Evolutionary conservation across 2,329 filamentous ascomycete species (phyloP).

Genomic region (Cordyceps javanica): DNA sequence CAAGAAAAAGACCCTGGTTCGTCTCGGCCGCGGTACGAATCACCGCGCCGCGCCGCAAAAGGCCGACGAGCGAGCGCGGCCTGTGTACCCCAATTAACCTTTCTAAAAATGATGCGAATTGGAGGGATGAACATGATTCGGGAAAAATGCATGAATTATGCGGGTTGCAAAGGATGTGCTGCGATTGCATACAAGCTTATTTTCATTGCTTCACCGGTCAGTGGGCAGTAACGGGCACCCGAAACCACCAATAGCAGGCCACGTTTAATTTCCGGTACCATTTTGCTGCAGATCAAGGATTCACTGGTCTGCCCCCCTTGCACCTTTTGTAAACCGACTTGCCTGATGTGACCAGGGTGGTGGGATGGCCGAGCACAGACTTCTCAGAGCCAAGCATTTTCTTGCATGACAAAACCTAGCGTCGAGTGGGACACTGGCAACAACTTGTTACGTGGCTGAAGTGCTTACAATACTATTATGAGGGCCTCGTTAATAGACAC

Average conservation of each 20-base stretch:
- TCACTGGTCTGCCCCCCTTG: not conserved
- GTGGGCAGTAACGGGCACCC: not conserved
- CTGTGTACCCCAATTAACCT: too few species aligned
- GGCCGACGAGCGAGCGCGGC: too few species aligned
- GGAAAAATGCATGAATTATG: not conserved
- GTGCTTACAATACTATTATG: not conserved
- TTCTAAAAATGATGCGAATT: too few species aligned
- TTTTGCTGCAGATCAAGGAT: not conserved
- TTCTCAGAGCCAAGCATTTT: not conserved
- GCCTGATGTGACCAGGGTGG: not conserved
- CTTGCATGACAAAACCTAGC: not conserved
- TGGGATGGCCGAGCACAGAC: conserved; percentile 1
- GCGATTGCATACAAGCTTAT: conserved; percentile 1
- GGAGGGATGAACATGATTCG: too few species aligned
- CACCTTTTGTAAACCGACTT: not conserved
- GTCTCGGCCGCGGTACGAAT: too few species aligned
- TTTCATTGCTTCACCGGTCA: not conserved
- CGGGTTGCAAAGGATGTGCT: not conserved
- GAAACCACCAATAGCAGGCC: not conserved
- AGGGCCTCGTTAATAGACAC: too few species aligned
- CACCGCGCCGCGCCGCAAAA: too few species aligned
- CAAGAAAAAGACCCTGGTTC: too few species aligned
- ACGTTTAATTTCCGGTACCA: not conserved
- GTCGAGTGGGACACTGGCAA: not conserved
- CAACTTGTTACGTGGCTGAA: not conserved